phyloP scores from a whole-genome alignment of 1,284 basidiomycete genomes.

The Singerocomus rubriflavus region DNA sequence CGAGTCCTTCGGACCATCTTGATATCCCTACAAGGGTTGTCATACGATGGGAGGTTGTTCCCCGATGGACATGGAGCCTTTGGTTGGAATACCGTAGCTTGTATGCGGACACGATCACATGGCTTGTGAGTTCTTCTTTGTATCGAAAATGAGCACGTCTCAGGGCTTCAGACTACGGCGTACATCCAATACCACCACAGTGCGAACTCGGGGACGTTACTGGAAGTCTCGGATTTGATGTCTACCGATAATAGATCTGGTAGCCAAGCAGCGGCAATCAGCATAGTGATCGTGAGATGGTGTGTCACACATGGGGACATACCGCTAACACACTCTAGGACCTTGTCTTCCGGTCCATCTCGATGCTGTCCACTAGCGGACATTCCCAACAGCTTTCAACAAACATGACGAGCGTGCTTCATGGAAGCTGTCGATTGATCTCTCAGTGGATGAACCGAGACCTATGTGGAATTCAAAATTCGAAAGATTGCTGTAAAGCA shows the following conservation, averaged over 20 bases:
- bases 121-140: conserved; percentile 42
- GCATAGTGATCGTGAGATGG: conserved; percentile 24
- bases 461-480: conserved; percentile 27
- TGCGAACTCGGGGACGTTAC: not conserved
- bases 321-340: conserved; percentile 22
- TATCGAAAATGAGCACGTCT: conserved; percentile 6
- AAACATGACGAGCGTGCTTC: conserved; percentile 17
- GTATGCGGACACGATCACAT: conserved; percentile 46
- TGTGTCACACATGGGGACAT: not conserved
- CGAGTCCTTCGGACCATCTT: conserved; percentile 30
- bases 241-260: not conserved
- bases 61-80: conserved; percentile 62
- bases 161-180: conserved; percentile 42
- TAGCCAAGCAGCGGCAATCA: conserved; percentile 15
- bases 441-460: conserved; percentile 26
- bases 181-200: conserved; percentile 42
- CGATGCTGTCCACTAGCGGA: conserved; percentile 14
- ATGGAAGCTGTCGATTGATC: conserved; percentile 20
- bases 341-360: conserved; percentile 23
- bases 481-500: conserved; percentile 32
- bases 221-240: conserved; percentile 6
- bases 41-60: conserved; percentile 47
- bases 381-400: conserved; percentile 17
- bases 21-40: conserved; percentile 49
- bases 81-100: conserved; percentile 55